Percentiles rank a stretch among this genome's conserved stretches.
phyloP scores from a whole-genome alignment of 2,329 filamentous ascomycete genomes.

The Hymenoscyphus linearis region DNA sequence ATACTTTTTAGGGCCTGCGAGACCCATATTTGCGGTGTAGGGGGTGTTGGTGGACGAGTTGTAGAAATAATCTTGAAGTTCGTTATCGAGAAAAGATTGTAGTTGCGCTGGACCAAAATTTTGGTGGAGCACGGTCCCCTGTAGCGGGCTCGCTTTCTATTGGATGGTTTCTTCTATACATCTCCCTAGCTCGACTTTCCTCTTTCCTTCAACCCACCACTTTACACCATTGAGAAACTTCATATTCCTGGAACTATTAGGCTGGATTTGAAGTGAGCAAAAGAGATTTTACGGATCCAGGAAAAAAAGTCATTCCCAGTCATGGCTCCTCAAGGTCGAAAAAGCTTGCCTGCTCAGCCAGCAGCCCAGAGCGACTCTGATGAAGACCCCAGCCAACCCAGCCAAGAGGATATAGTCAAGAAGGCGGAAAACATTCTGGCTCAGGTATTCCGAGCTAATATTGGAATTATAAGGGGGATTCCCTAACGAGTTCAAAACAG shows the following conservation, averaged over 20 bases:
- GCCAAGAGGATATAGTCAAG: not conserved
- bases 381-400: conserved; percentile 6
- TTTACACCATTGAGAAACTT: not conserved
- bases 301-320: not conserved
- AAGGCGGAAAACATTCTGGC: conserved; percentile 6
- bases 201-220: not conserved
- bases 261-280: not conserved
- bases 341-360: conserved; percentile 2
- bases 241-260: too few species aligned
- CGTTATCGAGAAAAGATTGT: conserved; percentile 19
- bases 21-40: conserved; percentile 50
- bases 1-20: conserved; percentile 64
- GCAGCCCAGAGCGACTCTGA: conserved; percentile 10
- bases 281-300: not conserved
- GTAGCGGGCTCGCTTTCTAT: conserved; percentile 16
- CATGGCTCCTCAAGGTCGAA: conserved; percentile 21
- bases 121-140: conserved; percentile 14
- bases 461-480: not conserved
- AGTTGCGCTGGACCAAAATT: conserved; percentile 13
- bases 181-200: not conserved
- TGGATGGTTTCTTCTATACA: conserved; percentile 6
- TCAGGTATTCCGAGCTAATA: conserved; percentile 2
- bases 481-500: conserved; percentile 13
- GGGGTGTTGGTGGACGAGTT: not conserved
- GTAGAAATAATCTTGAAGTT: not conserved